Evolutionary conservation across 1,284 basidiomycete species (phyloP).

Genomic region (Trametes polyzona): DNA sequence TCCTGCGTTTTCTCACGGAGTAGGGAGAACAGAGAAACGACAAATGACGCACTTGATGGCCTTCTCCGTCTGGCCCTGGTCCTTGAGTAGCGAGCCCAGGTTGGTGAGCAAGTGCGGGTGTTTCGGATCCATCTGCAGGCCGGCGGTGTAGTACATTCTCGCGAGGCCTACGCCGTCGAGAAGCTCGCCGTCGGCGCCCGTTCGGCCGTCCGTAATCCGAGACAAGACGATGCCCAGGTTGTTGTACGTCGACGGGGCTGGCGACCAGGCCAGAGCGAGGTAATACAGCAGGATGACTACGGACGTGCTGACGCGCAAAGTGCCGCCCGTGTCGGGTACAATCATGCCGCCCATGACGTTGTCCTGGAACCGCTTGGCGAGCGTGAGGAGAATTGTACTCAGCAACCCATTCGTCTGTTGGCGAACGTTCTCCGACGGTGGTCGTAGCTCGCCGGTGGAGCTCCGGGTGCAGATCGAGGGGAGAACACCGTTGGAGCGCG

Average conservation of each 20-base stretch:
- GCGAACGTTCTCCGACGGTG: constrained; percentile 28
- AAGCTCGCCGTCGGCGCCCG: constrained; percentile 32
- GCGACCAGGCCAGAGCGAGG: constrained; percentile 55
- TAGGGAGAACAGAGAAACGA: background rate
- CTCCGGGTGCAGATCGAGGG: constrained; percentile 39
- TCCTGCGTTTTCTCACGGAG: background rate
- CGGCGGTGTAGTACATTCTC: constrained; percentile 56
- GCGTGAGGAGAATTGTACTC: constrained; percentile 56
- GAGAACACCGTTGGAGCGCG: constrained; percentile 39
- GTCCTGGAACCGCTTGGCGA: constrained; percentile 61
- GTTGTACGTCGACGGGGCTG: constrained; percentile 61
- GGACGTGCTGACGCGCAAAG: constrained; percentile 49
- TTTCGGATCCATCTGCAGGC: constrained; percentile 54
- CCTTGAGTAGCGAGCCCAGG: constrained; percentile 62
- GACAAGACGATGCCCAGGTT: constrained; percentile 66
- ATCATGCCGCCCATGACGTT: constrained; percentile 24
- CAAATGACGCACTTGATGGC: constrained; percentile 49
- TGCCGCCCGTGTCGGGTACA: constrained; percentile 35
- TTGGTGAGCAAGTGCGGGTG: constrained; percentile 68
- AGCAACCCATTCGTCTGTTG: constrained; percentile 46
- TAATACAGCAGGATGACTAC: constrained; percentile 61
- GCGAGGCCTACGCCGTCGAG: constrained; percentile 47
- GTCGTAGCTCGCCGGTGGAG: constrained; percentile 14
- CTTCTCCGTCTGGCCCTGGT: constrained; percentile 53
- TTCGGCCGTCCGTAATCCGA: constrained; percentile 40